Conservation (phyloP, 257 asterid genomes). For the Solanum medicagineum region DNA sequence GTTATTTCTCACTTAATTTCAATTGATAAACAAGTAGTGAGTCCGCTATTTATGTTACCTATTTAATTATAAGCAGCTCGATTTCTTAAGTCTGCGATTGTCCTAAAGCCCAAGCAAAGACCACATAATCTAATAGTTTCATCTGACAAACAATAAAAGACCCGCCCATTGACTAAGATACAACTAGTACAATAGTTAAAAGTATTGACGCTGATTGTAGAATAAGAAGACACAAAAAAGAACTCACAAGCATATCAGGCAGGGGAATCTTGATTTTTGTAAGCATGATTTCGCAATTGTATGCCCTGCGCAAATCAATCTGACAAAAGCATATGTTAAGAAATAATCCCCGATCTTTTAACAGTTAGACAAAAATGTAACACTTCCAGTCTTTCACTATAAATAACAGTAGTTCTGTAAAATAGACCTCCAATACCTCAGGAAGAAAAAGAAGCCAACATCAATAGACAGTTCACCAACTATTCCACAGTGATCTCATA, state of each 20-base stretch:
- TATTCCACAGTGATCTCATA: neutral
- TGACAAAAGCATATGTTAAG: constrained; percentile 20
- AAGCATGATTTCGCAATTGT: constrained; percentile 98
- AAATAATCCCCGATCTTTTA: neutral
- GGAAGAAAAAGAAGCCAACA: neutral
- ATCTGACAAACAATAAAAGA: neutral
- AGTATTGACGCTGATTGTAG: neutral
- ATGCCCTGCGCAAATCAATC: constrained; percentile 95
- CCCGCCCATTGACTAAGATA: neutral
- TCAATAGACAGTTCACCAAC: neutral
- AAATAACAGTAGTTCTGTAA: neutral
- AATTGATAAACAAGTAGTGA: neutral
- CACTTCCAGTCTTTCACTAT: neutral
- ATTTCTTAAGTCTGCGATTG: neutral
- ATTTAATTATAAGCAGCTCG: neutral
- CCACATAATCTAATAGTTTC: neutral
- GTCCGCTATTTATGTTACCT: neutral
- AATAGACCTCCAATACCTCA: neutral
- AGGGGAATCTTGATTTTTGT: constrained; percentile 87
- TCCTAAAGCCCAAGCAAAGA: neutral
- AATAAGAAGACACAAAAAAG: constrained; percentile 4
- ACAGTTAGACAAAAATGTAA: neutral
- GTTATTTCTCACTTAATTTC: neutral
- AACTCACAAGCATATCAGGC: constrained; percentile 92
- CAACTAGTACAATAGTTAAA: neutral